These are phyloP conservation scores for Microbotryum violaceum DNA, from an alignment of 1,284 basidiomycete species.

Conservation along the genomic window DNA sequence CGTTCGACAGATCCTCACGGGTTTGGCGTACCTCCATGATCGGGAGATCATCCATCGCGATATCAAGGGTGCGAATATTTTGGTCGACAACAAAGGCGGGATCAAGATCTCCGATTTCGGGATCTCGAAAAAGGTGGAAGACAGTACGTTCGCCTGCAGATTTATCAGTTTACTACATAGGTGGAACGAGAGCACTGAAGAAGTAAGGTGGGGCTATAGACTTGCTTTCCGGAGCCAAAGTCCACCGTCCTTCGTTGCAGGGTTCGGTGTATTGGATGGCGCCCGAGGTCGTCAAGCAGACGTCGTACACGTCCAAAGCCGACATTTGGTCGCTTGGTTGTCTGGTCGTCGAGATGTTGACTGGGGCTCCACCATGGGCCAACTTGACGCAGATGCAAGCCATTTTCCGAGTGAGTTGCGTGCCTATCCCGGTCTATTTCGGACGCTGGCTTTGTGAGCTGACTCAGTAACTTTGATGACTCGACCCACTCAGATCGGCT, in stretches of 20 bases:
- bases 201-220: constrained; percentile 45
- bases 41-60: constrained; percentile 95
- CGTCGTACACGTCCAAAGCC: constrained; percentile 82
- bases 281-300: constrained; percentile 96
- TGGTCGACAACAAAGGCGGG: constrained; percentile 96
- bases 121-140: constrained; percentile 96
- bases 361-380: constrained; percentile 94
- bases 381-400: constrained; percentile 98
- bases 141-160: constrained; percentile 50
- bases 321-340: constrained; percentile 99
- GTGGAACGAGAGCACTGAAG: constrained; percentile 4
- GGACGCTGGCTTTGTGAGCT: neutral
- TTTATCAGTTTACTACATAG: neutral
- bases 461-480: neutral
- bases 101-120: constrained; percentile 99
- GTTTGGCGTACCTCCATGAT: constrained; percentile 86
- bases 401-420: constrained; percentile 70
- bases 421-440: neutral
- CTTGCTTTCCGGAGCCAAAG: constrained; percentile 64
- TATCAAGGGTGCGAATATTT: constrained; percentile 96
- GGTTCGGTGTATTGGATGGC: constrained; percentile 99
- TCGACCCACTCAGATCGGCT: constrained; percentile 61
- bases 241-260: constrained; percentile 83
- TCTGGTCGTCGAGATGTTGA: constrained; percentile 96
- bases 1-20: constrained; percentile 85